Conservation (phyloP, 2,329 filamentous ascomycete species). For the Ophiostoma australiae region DNA sequence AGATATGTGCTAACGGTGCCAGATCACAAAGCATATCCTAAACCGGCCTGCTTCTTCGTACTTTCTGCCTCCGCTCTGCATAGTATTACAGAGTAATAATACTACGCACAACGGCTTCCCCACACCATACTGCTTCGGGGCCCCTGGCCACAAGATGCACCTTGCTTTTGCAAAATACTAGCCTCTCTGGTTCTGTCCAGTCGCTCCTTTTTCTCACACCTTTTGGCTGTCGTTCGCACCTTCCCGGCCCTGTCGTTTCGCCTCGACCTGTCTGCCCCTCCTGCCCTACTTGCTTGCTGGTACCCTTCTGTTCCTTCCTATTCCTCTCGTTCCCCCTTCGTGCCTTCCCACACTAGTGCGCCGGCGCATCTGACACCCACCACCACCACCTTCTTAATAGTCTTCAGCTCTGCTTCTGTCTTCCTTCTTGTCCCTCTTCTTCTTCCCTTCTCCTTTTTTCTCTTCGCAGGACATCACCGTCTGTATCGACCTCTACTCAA, state of each 20-base stretch:
- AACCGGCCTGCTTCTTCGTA: neutral
- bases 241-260: constrained; percentile 3
- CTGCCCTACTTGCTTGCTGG: neutral
- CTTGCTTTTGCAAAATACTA: neutral
- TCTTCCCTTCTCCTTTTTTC: neutral
- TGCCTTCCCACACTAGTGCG: constrained; percentile 13
- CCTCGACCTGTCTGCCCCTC: constrained; percentile 18
- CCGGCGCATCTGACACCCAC: constrained; percentile 21
- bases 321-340: neutral
- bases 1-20: neutral
- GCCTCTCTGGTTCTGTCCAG: constrained; percentile 14
- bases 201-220: constrained; percentile 1
- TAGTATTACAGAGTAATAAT: too few relatives aligned
- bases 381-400: neutral
- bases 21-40: neutral
- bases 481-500: neutral
- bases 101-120: constrained; percentile 22
- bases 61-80: constrained; percentile 12
- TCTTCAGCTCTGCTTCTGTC: neutral
- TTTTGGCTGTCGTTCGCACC: constrained; percentile 5
- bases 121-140: constrained; percentile 24
- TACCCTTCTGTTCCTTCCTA: neutral
- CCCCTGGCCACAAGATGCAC: neutral
- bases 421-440: neutral
- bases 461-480: neutral